A percentile compares a stretch with the other conserved stretches of the same genome.
phyloP scores from a whole-genome alignment of 1,284 basidiomycete genomes.

The Polyporus tsugae region DNA sequence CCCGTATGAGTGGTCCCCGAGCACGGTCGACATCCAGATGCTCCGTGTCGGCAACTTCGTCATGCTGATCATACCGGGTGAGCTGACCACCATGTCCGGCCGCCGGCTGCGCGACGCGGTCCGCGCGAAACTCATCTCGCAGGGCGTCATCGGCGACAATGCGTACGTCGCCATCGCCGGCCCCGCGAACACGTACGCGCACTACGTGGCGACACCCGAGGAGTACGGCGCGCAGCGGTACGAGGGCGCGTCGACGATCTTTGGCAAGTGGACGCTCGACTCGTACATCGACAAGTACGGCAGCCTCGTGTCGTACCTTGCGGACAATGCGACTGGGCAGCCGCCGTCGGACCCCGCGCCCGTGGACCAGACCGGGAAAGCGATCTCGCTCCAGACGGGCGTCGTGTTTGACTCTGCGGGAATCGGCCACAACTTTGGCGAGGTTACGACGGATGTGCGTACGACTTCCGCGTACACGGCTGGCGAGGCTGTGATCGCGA shows the following conservation, averaged over 20 bases:
- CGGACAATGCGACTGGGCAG: slow-evolving; percentile 51
- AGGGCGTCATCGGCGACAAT: slow-evolving; percentile 66
- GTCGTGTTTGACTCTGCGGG: slow-evolving; percentile 70
- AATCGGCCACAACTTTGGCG: slow-evolving; percentile 69
- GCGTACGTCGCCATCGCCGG: slow-evolving; percentile 82
- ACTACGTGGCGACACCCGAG: slow-evolving; percentile 80
- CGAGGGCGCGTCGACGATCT: slow-evolving; percentile 85
- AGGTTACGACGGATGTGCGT: slow-evolving; percentile 68
- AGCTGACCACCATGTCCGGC: slow-evolving; percentile 67
- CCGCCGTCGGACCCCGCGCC: slow-evolving; percentile 73
- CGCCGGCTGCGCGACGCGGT: slow-evolving; percentile 61
- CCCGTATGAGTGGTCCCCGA: slow-evolving; percentile 83
- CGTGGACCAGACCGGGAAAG: slow-evolving; percentile 68
- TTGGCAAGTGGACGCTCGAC: slow-evolving; percentile 80
- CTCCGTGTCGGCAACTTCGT: slow-evolving; percentile 83
- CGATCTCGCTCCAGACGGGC: slow-evolving; percentile 75
- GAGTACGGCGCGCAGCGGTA: slow-evolving; percentile 83
- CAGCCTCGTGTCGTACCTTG: slow-evolving; percentile 69
- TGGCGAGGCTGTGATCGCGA: slow-evolving; percentile 66
- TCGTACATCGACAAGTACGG: slow-evolving; percentile 84
- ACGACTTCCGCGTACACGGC: slow-evolving; percentile 56
- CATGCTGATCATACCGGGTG: slow-evolving; percentile 80
- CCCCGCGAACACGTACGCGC: slow-evolving; percentile 83
- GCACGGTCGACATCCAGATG: slow-evolving; percentile 82
- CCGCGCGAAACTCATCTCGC: slow-evolving; percentile 67